Evolutionary conservation across 192 early-diverging fungal species (phyloP), one percentile per base, ranked within the genome.

Genomic region (Coemansia sp.): DNA sequence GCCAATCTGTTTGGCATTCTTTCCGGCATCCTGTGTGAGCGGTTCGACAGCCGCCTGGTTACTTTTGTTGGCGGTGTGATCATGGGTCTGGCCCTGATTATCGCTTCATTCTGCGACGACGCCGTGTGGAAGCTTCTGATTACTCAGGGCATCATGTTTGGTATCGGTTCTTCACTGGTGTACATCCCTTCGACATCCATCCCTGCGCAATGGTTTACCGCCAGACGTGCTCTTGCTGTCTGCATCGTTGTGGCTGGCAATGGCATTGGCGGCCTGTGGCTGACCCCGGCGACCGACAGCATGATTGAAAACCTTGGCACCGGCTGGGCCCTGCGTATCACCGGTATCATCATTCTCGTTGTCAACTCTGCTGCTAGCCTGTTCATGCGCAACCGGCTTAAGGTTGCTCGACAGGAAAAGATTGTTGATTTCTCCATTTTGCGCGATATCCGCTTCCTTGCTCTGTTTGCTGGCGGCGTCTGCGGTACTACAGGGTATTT

Each of bases 71-170:
- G 77, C 0, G 51, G 60, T 14, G 19, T 74, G 9, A n/a, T 63
- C 6, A 22, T 68, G 0, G 70, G 66, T 0, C 25, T 62, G 0
- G 50, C 68, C 18, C 25, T 75, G n/a, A 25, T 80, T 1, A 46
- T 63, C 10, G 67, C 77, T 0, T 74, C 72, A 0, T 49, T 60
- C 1, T 71, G 78, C 52, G 69, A 46, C 2, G 23, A 75, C 50
- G 67, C 86, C 0, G 83, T 83, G 74, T 84, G 87, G 22, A n/a
- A n/a, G n/a, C 65, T 92, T 8, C 75, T 89, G 28, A 55, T 91
- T 28, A 85, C 91, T 2, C 91, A 92, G 62, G 88, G 89, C 1
- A 60, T 91, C 7, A 51, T 94, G 54, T 89, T 87, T 74, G 93
- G 93, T 6, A 58, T 87, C 16, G 85, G 87, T 8, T 72, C 78